Evolutionary conservation across 768 basidiomycete genomes (phyloP).

Genomic region (Tricholomella constricta): DNA sequence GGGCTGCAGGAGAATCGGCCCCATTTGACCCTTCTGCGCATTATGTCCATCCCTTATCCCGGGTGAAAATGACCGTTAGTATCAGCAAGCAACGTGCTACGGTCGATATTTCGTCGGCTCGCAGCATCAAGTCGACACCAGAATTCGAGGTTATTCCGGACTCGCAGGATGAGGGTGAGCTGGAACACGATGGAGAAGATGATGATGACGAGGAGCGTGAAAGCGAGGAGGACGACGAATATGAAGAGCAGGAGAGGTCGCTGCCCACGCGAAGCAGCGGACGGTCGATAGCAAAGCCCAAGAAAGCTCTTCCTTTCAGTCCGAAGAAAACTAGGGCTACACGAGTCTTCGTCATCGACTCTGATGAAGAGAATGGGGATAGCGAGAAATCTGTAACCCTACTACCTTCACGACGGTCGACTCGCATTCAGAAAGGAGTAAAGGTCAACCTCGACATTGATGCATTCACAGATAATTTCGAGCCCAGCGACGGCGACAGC

Average conservation of each 20-base stretch:
- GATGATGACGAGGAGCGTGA: slow-evolving; percentile 21
- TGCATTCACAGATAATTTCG: slow-evolving; percentile 26
- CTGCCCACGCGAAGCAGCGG: slow-evolving; percentile 21
- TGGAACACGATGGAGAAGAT: slow-evolving; percentile 18
- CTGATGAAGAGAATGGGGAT: slow-evolving; percentile 32
- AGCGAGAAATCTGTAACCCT: slow-evolving; percentile 28
- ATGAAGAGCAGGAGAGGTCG: slow-evolving; percentile 19
- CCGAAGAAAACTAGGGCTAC: slow-evolving; percentile 59
- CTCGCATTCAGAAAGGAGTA: slow-evolving; percentile 42
- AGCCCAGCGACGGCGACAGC: slow-evolving; percentile 35
- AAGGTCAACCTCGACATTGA: slow-evolving; percentile 37
- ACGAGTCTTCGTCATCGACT: slow-evolving; percentile 34
- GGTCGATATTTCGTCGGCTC: slow-evolving; percentile 27
- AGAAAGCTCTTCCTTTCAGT: slow-evolving; percentile 59
- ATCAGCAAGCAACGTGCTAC: slow-evolving; percentile 28
- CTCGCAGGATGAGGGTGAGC: slow-evolving; percentile 36
- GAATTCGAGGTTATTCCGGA: slow-evolving; percentile 30
- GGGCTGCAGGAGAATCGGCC: slow-evolving; percentile 42
- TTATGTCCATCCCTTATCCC: slow-evolving; percentile 62
- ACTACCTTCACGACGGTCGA: slow-evolving; percentile 47
- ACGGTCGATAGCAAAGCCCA: slow-evolving; percentile 22
- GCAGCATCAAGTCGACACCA: slow-evolving; percentile 25
- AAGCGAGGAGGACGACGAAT: slow-evolving; percentile 31
- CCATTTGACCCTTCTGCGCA: slow-evolving; percentile 63
- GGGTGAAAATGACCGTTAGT: slow-evolving; percentile 42